Conservation (phyloP, 2,329 filamentous ascomycete genomes). For the Pyricularia sp. region DNA sequence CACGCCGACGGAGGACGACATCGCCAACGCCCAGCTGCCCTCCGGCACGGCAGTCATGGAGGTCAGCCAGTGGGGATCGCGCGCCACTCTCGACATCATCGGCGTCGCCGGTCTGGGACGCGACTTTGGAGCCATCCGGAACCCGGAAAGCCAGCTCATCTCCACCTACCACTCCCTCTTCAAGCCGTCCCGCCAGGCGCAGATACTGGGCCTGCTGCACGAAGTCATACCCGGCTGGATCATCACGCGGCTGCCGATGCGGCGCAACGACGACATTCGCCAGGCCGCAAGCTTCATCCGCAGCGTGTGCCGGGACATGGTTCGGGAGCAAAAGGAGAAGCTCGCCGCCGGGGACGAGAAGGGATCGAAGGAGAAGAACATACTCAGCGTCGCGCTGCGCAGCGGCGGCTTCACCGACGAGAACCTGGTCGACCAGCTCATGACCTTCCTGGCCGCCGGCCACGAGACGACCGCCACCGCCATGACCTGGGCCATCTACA, state of each 20-base stretch:
- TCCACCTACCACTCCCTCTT: constrained; percentile 48
- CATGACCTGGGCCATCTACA: constrained; percentile 66
- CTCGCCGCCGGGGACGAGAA: constrained; percentile 11
- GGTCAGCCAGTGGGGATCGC: constrained; percentile 52
- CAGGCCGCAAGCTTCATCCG: constrained; percentile 51
- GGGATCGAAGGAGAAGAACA: constrained; percentile 50
- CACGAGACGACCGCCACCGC: constrained; percentile 73
- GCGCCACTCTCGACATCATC: constrained; percentile 67
- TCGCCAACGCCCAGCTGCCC: neutral
- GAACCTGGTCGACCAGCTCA: constrained; percentile 77
- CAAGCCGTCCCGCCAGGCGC: constrained; percentile 38
- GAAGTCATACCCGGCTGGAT: constrained; percentile 57
- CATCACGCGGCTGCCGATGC: constrained; percentile 54
- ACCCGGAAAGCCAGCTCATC: constrained; percentile 51
- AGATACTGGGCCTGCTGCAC: constrained; percentile 46
- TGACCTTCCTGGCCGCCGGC: constrained; percentile 79
- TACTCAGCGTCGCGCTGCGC: constrained; percentile 70
- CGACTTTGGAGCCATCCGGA: constrained; percentile 57
- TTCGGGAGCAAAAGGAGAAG: constrained; percentile 57
- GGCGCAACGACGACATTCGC: constrained; percentile 57
- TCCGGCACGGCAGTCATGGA: constrained; percentile 38
- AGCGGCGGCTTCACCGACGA: constrained; percentile 70
- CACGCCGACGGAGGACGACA: neutral
- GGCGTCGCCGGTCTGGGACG: constrained; percentile 61
- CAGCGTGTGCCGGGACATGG: constrained; percentile 55